Evolutionary conservation across 1,284 basidiomycete genomes (phyloP).

Genomic region (Ganoderma multipileum): DNA sequence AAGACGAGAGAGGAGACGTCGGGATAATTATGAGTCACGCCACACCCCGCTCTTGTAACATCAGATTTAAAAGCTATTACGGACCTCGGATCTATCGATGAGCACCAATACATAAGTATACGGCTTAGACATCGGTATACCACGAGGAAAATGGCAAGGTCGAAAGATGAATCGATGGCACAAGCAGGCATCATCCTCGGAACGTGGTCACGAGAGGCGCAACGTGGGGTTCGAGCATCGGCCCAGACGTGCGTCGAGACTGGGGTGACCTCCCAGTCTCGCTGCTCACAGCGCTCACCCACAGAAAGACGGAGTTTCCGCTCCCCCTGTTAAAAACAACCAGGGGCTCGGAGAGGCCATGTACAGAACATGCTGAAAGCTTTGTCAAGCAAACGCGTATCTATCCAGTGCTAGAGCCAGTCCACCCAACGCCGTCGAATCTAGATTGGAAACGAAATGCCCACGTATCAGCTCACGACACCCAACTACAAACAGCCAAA

Average conservation of each 20-base stretch:
- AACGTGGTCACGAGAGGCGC: too few relatives aligned
- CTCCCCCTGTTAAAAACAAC: background rate
- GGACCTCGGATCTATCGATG: background rate
- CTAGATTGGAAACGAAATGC: background rate
- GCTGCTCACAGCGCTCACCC: too few relatives aligned
- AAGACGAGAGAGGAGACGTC: background rate
- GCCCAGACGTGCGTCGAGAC: too few relatives aligned
- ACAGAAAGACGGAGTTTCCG: background rate
- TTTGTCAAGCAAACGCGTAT: background rate
- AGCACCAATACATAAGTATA: too few relatives aligned
- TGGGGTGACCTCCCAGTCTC: too few relatives aligned
- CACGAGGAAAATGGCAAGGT: too few relatives aligned
- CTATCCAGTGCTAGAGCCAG: background rate
- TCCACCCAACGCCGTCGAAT: background rate
- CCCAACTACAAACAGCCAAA: too few relatives aligned
- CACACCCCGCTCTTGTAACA: background rate
- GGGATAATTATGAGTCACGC: background rate
- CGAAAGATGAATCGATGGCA: too few relatives aligned
- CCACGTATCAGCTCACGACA: background rate
- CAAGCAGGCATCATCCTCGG: too few relatives aligned
- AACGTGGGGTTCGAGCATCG: background rate
- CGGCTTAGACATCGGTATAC: too few relatives aligned
- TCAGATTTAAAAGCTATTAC: background rate
- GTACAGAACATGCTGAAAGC: background rate
- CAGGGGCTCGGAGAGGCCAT: background rate